These are phyloP conservation scores for Paraurostyla sp. DNA, from an alignment of 73 alveolate species.

Conservation along the genomic window DNA sequence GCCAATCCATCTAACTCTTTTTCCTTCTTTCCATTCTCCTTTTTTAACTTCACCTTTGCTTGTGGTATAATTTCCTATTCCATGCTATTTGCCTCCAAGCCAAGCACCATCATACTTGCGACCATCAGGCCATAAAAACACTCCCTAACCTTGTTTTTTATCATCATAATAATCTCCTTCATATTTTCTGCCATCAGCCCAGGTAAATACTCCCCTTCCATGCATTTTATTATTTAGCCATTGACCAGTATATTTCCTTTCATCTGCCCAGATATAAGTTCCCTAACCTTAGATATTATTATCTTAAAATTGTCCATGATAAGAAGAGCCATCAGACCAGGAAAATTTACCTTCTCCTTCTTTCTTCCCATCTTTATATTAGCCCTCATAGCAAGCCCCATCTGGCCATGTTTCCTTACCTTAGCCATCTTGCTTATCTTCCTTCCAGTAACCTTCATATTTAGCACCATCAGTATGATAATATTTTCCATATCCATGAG, in stretches of 20 bases:
- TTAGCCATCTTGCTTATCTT: constrained; percentile 37
- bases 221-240: constrained; percentile 77
- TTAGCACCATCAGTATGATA: constrained; percentile 47
- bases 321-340: constrained; percentile 82
- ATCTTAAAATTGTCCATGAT: constrained; percentile 74
- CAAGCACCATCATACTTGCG: constrained; percentile 82
- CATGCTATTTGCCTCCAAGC: constrained; percentile 88
- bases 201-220: constrained; percentile 80
- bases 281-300: constrained; percentile 78
- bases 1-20: constrained; percentile 44
- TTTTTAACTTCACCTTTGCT: constrained; percentile 35
- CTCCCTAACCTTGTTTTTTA: constrained; percentile 86
- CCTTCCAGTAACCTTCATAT: constrained; percentile 49
- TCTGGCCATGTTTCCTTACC: constrained; percentile 59
- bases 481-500: constrained; percentile 57
- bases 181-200: constrained; percentile 88
- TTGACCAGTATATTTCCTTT: constrained; percentile 72
- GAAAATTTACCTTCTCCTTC: constrained; percentile 74
- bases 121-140: constrained; percentile 81
- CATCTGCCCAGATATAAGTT: constrained; percentile 72
- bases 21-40: constrained; percentile 85
- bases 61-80: constrained; percentile 68
- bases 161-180: constrained; percentile 84
- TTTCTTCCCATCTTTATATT: constrained; percentile 4
- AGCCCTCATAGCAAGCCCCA: constrained; percentile 55